Evolutionary conservation across 345 rosid species (phyloP).

Genomic region (Bruguiera sexangula): DNA sequence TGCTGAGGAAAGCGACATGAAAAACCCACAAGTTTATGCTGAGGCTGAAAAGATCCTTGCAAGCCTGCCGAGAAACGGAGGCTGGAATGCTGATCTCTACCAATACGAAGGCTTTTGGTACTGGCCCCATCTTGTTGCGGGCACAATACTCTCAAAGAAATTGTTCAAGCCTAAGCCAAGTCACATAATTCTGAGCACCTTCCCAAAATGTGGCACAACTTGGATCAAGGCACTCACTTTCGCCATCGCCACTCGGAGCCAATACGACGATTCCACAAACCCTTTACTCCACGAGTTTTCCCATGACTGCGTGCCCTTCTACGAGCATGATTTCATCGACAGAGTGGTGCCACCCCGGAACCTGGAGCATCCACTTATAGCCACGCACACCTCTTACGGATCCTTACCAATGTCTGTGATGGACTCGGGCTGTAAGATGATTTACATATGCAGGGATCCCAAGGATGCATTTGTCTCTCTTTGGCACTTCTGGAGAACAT

Average conservation of each 20-base stretch:
- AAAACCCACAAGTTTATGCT: no score
- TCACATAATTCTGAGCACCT: neutral
- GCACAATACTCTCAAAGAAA: neutral
- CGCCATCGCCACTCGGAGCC: neutral
- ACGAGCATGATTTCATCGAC: neutral
- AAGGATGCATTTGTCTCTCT: neutral
- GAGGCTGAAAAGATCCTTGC: neutral
- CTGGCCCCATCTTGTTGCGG: neutral
- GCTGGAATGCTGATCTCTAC: neutral
- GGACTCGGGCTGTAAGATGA: neutral
- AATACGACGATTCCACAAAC: neutral
- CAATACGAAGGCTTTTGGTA: slow-evolving; percentile 1
- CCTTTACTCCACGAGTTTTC: neutral
- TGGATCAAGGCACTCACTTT: slow-evolving; percentile 1
- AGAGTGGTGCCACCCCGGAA: neutral
- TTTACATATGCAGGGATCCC: neutral
- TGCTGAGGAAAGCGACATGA: no score
- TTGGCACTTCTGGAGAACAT: neutral
- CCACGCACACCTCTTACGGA: neutral
- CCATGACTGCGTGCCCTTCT: neutral
- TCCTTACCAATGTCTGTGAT: neutral
- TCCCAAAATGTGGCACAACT: neutral
- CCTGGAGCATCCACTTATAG: neutral
- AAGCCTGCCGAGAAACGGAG: neutral
- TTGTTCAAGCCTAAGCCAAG: neutral